Evolutionary conservation across 2,329 filamentous ascomycete genomes (phyloP).

Genomic region (Pyrenophora seminiperda): DNA sequence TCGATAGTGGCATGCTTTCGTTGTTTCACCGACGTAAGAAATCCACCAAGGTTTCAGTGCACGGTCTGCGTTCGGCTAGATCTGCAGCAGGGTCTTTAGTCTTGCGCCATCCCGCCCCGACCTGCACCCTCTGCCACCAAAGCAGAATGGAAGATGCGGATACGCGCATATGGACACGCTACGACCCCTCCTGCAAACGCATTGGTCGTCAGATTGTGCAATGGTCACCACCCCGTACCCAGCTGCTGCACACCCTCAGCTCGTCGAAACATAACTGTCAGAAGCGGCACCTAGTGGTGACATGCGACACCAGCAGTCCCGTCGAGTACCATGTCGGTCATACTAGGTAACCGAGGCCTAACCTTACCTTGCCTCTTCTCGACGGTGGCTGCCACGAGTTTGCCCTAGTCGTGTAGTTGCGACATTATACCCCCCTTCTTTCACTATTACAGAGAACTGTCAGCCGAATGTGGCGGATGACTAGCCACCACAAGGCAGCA

Average conservation of each 20-base stretch:
- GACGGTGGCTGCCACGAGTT: slow-evolving; percentile 9
- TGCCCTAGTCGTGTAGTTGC: slow-evolving; percentile 23
- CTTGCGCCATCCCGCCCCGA: slow-evolving; percentile 16
- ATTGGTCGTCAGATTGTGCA: neutral
- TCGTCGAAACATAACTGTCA: slow-evolving; percentile 5
- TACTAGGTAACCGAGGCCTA: slow-evolving; percentile 15
- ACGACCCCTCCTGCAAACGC: neutral
- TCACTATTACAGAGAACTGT: slow-evolving; percentile 9
- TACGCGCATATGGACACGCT: neutral
- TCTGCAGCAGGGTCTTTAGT: slow-evolving; percentile 20
- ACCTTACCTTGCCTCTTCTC: slow-evolving; percentile 14
- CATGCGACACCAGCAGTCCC: slow-evolving; percentile 21
- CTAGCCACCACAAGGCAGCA: slow-evolving; percentile 14
- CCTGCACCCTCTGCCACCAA: slow-evolving; percentile 13
- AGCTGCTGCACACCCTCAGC: neutral
- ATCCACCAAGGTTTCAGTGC: slow-evolving; percentile 26
- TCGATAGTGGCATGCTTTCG: slow-evolving; percentile 4
- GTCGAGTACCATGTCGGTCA: slow-evolving; percentile 8
- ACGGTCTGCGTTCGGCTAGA: slow-evolving; percentile 26
- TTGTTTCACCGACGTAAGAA: slow-evolving; percentile 27
- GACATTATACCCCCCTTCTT: slow-evolving; percentile 27
- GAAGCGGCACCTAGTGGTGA: slow-evolving; percentile 22
- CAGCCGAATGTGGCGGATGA: slow-evolving; percentile 9
- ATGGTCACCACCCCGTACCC: neutral
- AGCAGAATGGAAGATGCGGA: slow-evolving; percentile 13